Evolutionary conservation across 257 asterid genomes (phyloP).

Genomic region (Misopates orontium): DNA sequence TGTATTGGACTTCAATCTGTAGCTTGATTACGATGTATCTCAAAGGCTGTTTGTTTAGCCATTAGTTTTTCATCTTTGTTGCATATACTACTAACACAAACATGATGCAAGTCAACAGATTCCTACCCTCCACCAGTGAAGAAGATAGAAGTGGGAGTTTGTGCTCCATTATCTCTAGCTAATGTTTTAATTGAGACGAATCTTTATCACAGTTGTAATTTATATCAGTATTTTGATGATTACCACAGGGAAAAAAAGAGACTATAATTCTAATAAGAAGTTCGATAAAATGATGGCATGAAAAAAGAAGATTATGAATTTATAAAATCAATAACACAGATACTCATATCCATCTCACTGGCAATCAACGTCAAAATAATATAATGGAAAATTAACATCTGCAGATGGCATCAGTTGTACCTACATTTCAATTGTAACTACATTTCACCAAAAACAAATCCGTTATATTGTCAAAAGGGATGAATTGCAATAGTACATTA

Average conservation of each 20-base stretch:
- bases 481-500: conserved; percentile 25
- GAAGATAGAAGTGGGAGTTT: too few relatives aligned
- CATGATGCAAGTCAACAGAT: too few relatives aligned
- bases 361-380: conserved; percentile 17
- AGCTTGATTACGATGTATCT: conserved; percentile 27
- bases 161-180: too few relatives aligned
- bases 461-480: neutral
- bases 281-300: too few relatives aligned
- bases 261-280: too few relatives aligned
- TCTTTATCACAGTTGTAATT: too few relatives aligned
- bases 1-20: conserved; percentile 24
- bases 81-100: too few relatives aligned
- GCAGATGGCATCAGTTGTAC: conserved; percentile 6
- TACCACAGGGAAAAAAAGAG: neutral
- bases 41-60: too few relatives aligned
- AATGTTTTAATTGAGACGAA: too few relatives aligned
- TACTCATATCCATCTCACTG: neutral
- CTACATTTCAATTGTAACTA: conserved; percentile 25
- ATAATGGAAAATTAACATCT: conserved; percentile 19
- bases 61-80: too few relatives aligned
- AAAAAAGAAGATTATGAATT: neutral
- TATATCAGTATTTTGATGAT: neutral
- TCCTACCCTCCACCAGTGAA: too few relatives aligned
- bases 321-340: neutral
- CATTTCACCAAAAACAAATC: conserved; percentile 14